Evolutionary conservation across 345 rosid genomes (phyloP).

Genomic region (Geranium brycei): DNA sequence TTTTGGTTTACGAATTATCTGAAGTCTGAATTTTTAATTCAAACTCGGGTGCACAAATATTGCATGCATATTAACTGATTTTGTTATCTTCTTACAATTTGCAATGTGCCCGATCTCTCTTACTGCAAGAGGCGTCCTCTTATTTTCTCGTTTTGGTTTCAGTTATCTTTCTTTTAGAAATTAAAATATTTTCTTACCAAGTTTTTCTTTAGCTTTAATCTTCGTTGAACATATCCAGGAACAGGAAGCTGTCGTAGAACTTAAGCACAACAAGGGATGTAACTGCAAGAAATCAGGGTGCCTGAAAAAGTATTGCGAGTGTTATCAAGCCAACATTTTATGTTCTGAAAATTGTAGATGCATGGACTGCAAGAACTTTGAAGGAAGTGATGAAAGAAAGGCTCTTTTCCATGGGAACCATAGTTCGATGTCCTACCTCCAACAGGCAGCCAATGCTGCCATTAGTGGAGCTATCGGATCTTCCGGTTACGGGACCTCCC

Average conservation of each 20-base stretch:
- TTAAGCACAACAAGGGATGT: conserved; percentile 83
- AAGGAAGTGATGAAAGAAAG: conserved; percentile 59
- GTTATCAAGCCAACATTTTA: conserved; percentile 66
- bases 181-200: background rate
- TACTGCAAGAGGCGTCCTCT: background rate
- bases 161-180: background rate
- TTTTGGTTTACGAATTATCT: no score
- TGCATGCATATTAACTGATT: background rate
- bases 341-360: conserved; percentile 89
- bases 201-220: background rate
- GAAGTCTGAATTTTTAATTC: background rate
- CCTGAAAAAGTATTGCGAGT: conserved; percentile 87
- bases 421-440: conserved; percentile 27
- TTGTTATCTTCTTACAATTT: background rate
- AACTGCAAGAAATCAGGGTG: conserved; percentile 83
- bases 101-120: background rate
- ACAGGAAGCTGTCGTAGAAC: conserved; percentile 30
- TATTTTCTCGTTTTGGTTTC: background rate
- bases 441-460: conserved; percentile 66
- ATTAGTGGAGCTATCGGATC: conserved; percentile 47
- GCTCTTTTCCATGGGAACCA: conserved; percentile 36
- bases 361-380: conserved; percentile 66
- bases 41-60: background rate
- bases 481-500: conserved; percentile 39
- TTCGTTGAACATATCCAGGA: conserved; percentile 31